These are phyloP conservation scores for Urtica urens DNA, from an alignment of 306 rosid genomes.

Conservation along the genomic window DNA sequence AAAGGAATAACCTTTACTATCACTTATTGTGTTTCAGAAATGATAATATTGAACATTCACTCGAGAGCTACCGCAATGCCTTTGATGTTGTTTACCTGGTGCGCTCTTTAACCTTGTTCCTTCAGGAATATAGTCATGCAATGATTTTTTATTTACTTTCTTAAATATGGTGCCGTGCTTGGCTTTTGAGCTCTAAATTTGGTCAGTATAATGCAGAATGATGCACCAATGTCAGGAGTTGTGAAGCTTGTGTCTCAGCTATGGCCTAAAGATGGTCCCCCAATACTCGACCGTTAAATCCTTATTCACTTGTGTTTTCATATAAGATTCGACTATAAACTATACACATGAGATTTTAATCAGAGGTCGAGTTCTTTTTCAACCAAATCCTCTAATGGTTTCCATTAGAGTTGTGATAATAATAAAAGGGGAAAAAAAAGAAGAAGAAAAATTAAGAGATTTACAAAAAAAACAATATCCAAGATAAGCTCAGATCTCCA, in stretches of 20 bases:
- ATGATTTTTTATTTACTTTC: no score
- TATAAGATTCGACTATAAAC: no score
- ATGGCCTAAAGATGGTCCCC: slow-evolving; percentile 30
- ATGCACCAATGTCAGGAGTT: slow-evolving; percentile 73
- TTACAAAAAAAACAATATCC: no score
- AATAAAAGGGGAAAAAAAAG: neutral
- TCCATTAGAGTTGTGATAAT: neutral
- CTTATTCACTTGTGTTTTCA: neutral
- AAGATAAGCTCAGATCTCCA: no score
- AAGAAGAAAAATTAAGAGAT: neutral
- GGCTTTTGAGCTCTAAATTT: neutral
- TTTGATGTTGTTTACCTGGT: slow-evolving; percentile 80
- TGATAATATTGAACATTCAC: slow-evolving; percentile 57
- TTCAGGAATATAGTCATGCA: no score
- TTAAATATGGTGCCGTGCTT: neutral
- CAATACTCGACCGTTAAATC: neutral
- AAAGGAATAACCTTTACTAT: slow-evolving; percentile 7
- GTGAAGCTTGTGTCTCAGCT: slow-evolving; percentile 56
- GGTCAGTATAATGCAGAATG: slow-evolving; percentile 71
- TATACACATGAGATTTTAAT: no score
- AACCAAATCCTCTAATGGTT: no score
- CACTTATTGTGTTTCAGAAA: slow-evolving; percentile 47
- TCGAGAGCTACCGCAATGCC: slow-evolving; percentile 49
- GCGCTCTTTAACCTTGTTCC: slow-evolving; percentile 33
- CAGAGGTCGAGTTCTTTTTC: no score